These are phyloP conservation scores for bread wheat (Triticum aestivum) DNA, from an alignment of 176 grass and related monocot species.

Conservation along the genomic window IWGSC_CS_RefSeq_v2.1 NC_057797.1:147334846-147335345, in stretches of 20 bases:
- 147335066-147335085: conserved; percentile 18
- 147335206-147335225: conserved; percentile 11
- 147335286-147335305: conserved; percentile 20
- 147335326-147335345: conserved; percentile 48
- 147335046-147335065: conserved; percentile 37
- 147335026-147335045: neutral
- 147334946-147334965: conserved; percentile 44
- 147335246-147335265: neutral
- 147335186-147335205: conserved; percentile 23
- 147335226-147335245: conserved; percentile 21
- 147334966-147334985: neutral
- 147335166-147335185: neutral
- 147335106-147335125: conserved; percentile 47
- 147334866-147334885: conserved; percentile 25
- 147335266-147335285: conserved; percentile 13
- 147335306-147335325: conserved; percentile 62
- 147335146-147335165: conserved; percentile 3
- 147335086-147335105: conserved; percentile 25
- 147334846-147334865: neutral
- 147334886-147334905: conserved; percentile 29
- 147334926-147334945: conserved; percentile 1
- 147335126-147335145: conserved; percentile 31
- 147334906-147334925: neutral
- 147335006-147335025: too few species aligned
- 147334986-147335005: neutral